Conservation (phyloP, 1,284 basidiomycete genomes). For the Leccinum huronense region DNA sequence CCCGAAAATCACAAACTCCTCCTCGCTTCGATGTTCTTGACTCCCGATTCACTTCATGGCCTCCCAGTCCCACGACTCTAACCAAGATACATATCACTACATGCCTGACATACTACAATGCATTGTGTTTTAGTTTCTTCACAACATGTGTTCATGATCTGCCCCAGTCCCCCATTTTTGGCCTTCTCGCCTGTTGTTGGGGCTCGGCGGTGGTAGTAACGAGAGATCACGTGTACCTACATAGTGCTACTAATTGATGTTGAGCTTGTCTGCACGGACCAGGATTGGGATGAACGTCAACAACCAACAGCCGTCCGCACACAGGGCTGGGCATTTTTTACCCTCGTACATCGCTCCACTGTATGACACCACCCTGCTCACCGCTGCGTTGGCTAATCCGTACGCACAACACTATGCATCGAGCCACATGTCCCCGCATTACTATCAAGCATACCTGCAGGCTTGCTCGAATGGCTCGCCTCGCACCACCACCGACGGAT, state of each 20-base stretch:
- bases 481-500: constrained; percentile 51
- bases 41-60: constrained; percentile 24
- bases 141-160: constrained; percentile 31
- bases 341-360: constrained; percentile 20
- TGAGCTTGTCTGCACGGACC: background rate
- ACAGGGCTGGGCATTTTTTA: background rate
- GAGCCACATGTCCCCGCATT: constrained; percentile 45
- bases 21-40: constrained; percentile 35
- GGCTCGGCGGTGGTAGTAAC: background rate
- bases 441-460: constrained; percentile 59
- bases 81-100: constrained; percentile 30
- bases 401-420: constrained; percentile 36
- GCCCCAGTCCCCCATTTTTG: constrained; percentile 11
- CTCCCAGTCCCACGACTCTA: constrained; percentile 21
- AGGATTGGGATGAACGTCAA: constrained; percentile 17
- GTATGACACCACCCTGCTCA: constrained; percentile 28
- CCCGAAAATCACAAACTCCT: constrained; percentile 29
- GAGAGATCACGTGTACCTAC: constrained; percentile 27
- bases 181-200: constrained; percentile 9
- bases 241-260: background rate
- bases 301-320: constrained; percentile 16
- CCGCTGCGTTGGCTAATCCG: constrained; percentile 40
- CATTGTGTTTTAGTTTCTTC: constrained; percentile 35
- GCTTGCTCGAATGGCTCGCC: constrained; percentile 27
- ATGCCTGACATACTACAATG: constrained; percentile 38